Evolutionary conservation across 139 green algal species (phyloP), one percentile per base, ranked within the genome.

Genomic region (Closterium sp.): DNA sequence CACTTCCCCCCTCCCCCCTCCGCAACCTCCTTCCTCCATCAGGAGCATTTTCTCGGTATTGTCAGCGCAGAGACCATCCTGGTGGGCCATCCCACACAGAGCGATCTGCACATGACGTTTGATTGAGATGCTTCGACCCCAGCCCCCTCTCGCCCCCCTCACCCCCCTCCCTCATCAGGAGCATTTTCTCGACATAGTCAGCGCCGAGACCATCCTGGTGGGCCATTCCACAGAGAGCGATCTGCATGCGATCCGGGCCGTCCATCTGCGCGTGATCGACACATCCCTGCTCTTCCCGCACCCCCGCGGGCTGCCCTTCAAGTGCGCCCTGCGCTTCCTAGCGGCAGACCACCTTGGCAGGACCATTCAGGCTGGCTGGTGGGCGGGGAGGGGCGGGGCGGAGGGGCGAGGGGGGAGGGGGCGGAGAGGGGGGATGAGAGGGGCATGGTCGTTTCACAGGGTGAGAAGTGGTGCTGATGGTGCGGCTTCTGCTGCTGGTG

Each of bases 141-240:
- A 38, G 4, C 32, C 4, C 32, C 32, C 32, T 7, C 38, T 45
- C 10, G 9, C 50, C 50, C 1, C 9, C 9, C 50, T 24, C 50
- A 24, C 50, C 9, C 10, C 13, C 13, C 50, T 2, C 50, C 50
- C 50, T 0, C 50, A 22, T 24, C 50, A 73, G 50, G 50, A 73
- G 50, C 50, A 73, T 22, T 73, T 73, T 27, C 85, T 93, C 11
- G 7, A 42, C 27, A 30, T 93, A n/a, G 22, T 91, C 1, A 79
- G 45, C 1, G 89, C 95, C 9, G 96, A 98, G 90, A 96, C 96
- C 4, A 93, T 99, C 88, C 92, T 99, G 87, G 96, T 98, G n/a
- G 97, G 97, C 2, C 97, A 99, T 93, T 96, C 96, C n/a, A 95
- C 98, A 86, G 97, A 99, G 90, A 99, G 98, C 94, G 97, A 99